Evolutionary conservation across 228 moss, liverwort and hornwort species (phyloP).

Genomic region (Sphagnum fallax): DNA sequence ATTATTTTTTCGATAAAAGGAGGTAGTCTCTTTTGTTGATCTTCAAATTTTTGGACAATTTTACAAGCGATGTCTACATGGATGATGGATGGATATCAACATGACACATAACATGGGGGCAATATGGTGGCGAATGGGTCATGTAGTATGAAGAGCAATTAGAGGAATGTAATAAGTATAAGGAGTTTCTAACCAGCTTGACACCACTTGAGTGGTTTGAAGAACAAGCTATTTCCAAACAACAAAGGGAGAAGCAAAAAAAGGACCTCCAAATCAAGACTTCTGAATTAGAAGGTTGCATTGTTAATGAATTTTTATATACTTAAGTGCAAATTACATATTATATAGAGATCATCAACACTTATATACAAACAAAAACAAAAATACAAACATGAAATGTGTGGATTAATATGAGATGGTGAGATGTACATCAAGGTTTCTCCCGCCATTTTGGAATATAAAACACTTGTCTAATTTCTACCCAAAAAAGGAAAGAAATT

Average conservation of each 20-base stretch:
- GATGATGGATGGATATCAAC: too few relatives aligned
- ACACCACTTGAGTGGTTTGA: slow-evolving; percentile 91
- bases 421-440: not conserved
- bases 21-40: not conserved
- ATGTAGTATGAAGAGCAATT: slow-evolving; percentile 87
- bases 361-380: not conserved
- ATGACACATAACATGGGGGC: not conserved
- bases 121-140: slow-evolving; percentile 20
- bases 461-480: not conserved
- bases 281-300: not conserved
- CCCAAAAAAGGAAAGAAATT: too few relatives aligned
- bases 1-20: not conserved
- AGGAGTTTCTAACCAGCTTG: slow-evolving; percentile 70
- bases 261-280: slow-evolving; percentile 3
- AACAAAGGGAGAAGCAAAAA: slow-evolving; percentile 10
- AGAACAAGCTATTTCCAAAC: slow-evolving; percentile 51
- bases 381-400: not conserved
- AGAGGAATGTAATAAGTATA: slow-evolving; percentile 88
- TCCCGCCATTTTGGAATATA: not conserved
- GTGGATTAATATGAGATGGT: not conserved
- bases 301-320: not conserved
- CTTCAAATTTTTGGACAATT: not conserved
- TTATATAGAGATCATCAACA: not conserved
- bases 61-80: not conserved
- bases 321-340: not conserved